Evolutionary conservation across 2,329 filamentous ascomycete genomes (phyloP).

Genomic region (Penicillium janthinellum): DNA sequence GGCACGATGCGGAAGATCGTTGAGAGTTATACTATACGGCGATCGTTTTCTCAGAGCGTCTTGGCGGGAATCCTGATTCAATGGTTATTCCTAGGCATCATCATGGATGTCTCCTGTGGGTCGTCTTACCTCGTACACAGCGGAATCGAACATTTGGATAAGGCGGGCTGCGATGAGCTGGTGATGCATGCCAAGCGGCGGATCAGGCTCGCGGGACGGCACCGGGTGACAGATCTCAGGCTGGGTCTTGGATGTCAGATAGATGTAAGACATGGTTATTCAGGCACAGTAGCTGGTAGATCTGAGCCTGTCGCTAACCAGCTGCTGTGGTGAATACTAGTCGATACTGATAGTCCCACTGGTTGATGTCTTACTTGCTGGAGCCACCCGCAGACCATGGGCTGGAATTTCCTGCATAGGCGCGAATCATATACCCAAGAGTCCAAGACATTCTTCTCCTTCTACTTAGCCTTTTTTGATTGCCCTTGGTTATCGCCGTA

Average conservation of each 20-base stretch:
- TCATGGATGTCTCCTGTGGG: too few relatives aligned
- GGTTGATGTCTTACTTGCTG: background rate
- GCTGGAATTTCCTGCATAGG: too few relatives aligned
- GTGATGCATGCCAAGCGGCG: slow-evolving; percentile 15
- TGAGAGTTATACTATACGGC: background rate
- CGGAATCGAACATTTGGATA: background rate
- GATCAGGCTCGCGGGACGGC: background rate
- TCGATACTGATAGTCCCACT: background rate
- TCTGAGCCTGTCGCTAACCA: background rate
- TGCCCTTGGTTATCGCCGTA: too few relatives aligned
- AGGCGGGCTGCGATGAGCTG: background rate
- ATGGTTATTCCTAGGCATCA: background rate
- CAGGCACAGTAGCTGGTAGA: background rate
- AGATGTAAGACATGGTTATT: slow-evolving; percentile 24
- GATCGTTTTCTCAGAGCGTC: slow-evolving; percentile 20
- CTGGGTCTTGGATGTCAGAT: background rate
- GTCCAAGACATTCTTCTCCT: too few relatives aligned
- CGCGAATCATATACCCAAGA: too few relatives aligned
- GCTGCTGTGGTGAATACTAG: background rate
- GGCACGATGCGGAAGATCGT: background rate
- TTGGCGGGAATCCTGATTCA: slow-evolving; percentile 3
- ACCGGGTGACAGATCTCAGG: background rate
- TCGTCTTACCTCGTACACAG: background rate
- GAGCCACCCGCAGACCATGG: background rate
- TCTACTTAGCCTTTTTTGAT: too few relatives aligned